Evolutionary conservation across 1,284 basidiomycete species (phyloP).

Genomic region (Austropuccinia psidii): DNA sequence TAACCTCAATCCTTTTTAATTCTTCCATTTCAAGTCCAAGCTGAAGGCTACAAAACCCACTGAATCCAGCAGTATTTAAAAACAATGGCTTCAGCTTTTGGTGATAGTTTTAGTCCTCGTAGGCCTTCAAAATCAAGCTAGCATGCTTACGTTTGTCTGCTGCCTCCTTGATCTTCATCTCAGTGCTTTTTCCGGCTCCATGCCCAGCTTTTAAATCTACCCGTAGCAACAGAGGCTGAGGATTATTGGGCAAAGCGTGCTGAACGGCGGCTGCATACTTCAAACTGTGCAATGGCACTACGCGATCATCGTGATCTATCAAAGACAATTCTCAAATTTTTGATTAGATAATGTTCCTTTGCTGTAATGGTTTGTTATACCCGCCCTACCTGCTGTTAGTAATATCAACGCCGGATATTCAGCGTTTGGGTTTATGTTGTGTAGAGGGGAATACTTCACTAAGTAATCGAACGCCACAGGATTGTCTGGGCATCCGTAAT

Average conservation of each 20-base stretch:
- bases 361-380: neutral
- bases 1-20: no score
- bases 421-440: slow-evolving; percentile 56
- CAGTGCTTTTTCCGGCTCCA: slow-evolving; percentile 68
- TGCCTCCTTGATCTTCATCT: slow-evolving; percentile 64
- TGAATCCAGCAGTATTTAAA: neutral
- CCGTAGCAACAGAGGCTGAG: slow-evolving; percentile 62
- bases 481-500: slow-evolving; percentile 70
- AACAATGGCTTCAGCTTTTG: neutral
- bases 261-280: slow-evolving; percentile 68
- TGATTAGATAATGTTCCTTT: neutral
- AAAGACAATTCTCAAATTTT: neutral
- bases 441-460: slow-evolving; percentile 62
- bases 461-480: slow-evolving; percentile 74
- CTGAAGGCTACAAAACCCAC: slow-evolving; percentile 55
- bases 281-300: slow-evolving; percentile 72
- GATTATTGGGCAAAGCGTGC: slow-evolving; percentile 54
- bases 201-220: slow-evolving; percentile 73
- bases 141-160: slow-evolving; percentile 60
- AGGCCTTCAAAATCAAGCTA: neutral
- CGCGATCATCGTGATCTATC: slow-evolving; percentile 60
- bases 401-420: slow-evolving; percentile 62
- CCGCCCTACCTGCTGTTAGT: slow-evolving; percentile 59
- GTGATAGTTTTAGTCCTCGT: neutral
- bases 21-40: slow-evolving; percentile 36